phyloP scores from a whole-genome alignment of 179 eudicot species.

The Spergularia azorica region DNA sequence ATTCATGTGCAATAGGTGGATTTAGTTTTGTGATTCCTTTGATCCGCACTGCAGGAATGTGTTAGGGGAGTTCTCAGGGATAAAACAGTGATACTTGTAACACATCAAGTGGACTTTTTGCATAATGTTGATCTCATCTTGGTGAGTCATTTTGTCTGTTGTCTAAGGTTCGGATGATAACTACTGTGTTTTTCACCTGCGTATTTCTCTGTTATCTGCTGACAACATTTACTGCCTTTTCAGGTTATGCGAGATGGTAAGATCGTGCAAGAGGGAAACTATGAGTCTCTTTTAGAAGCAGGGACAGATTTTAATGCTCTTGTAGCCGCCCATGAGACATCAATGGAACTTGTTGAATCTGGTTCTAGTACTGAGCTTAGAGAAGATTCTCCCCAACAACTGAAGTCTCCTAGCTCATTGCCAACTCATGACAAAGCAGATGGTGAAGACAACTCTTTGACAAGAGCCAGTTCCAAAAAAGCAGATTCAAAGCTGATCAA shows the following conservation, averaged over 20 bases:
- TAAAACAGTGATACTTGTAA: slow-evolving; percentile 87
- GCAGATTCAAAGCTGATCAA: slow-evolving; percentile 75
- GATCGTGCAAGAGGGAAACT: slow-evolving; percentile 85
- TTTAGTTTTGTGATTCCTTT: not conserved
- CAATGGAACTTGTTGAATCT: slow-evolving; percentile 87
- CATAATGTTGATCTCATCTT: slow-evolving; percentile 85
- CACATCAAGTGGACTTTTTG: slow-evolving; percentile 96
- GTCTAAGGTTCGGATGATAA: not conserved
- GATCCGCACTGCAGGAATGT: slow-evolving; percentile 64
- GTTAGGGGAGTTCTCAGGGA: slow-evolving; percentile 78
- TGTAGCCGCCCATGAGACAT: slow-evolving; percentile 83
- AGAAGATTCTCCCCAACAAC: slow-evolving; percentile 39
- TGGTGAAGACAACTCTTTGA: slow-evolving; percentile 36
- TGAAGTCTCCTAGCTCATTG: slow-evolving; percentile 36
- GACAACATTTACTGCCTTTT: not conserved
- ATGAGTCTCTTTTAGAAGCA: slow-evolving; percentile 55
- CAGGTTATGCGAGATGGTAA: slow-evolving; percentile 96
- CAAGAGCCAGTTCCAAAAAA: slow-evolving; percentile 36
- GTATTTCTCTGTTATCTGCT: not conserved
- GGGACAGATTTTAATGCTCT: slow-evolving; percentile 74
- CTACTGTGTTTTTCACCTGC: not conserved
- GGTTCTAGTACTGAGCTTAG: slow-evolving; percentile 31
- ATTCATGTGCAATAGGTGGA: not conserved
- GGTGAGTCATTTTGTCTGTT: slow-evolving; percentile 39
- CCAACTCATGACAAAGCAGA: slow-evolving; percentile 41